Evolutionary conservation across 2,329 filamentous ascomycete genomes (phyloP).

Genomic region (Botryotinia globosa): DNA sequence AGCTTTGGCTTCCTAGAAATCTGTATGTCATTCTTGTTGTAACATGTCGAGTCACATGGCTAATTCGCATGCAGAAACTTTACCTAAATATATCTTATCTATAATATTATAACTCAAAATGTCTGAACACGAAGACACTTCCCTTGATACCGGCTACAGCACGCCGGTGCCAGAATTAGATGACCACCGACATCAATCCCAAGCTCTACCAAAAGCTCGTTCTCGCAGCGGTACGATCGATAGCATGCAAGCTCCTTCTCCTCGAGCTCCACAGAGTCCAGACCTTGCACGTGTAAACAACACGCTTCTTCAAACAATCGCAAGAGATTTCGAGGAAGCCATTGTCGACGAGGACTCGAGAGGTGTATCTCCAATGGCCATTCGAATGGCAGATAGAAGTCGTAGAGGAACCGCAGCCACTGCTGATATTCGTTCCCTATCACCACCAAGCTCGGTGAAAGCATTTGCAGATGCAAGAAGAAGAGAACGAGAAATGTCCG

Average conservation of each 20-base stretch:
- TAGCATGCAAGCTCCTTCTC: constrained; percentile 58
- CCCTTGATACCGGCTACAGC: constrained; percentile 62
- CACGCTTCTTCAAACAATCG: constrained; percentile 45
- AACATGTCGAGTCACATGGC: neutral
- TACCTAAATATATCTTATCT: constrained; percentile 27
- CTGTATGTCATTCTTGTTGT: constrained; percentile 3
- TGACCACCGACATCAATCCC: constrained; percentile 73
- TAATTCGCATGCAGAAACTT: constrained; percentile 23
- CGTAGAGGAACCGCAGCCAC: constrained; percentile 56
- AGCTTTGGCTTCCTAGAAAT: constrained; percentile 24
- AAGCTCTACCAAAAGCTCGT: constrained; percentile 57
- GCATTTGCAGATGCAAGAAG: constrained; percentile 90
- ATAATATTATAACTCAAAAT: constrained; percentile 51
- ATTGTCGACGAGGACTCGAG: constrained; percentile 71
- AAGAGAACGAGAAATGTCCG: constrained; percentile 69
- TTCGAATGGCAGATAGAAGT: constrained; percentile 39
- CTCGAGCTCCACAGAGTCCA: constrained; percentile 24
- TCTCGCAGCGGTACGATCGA: constrained; percentile 71
- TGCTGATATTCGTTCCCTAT: constrained; percentile 64
- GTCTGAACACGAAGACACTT: constrained; percentile 63
- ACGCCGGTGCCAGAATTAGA: constrained; percentile 79
- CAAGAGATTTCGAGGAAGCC: constrained; percentile 85
- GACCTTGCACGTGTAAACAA: constrained; percentile 44
- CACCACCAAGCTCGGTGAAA: constrained; percentile 95
- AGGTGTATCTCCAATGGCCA: constrained; percentile 40